phyloP scores from a whole-genome alignment of 305 asterid genomes.

The Fraxinus floribunda region DNA sequence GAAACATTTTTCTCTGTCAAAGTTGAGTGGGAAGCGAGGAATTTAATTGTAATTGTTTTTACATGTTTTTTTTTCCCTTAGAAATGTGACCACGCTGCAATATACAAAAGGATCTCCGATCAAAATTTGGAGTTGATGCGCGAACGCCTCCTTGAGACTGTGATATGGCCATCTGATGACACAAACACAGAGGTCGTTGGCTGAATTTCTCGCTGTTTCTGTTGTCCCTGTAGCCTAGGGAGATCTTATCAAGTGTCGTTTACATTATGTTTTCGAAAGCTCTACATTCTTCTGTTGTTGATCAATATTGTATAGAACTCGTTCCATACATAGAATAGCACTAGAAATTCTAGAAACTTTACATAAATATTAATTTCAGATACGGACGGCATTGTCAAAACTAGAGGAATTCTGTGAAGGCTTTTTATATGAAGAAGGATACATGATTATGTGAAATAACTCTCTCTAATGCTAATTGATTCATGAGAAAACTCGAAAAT shows the following conservation, averaged over 20 bases:
- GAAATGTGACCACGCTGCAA: conserved; percentile 84
- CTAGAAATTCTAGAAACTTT: background rate
- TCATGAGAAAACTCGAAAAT: background rate
- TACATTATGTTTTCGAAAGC: background rate
- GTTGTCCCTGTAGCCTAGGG: background rate
- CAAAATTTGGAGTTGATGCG: conserved; percentile 87
- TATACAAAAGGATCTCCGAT: conserved; percentile 77
- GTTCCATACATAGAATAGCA: background rate
- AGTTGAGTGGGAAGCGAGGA: background rate
- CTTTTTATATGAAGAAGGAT: background rate
- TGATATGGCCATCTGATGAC: conserved; percentile 83
- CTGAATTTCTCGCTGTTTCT: conserved; percentile 17
- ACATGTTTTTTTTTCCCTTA: conserved; percentile 22
- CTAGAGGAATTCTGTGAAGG: background rate
- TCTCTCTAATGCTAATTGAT: background rate
- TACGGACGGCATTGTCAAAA: background rate
- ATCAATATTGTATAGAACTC: background rate
- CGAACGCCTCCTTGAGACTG: conserved; percentile 77
- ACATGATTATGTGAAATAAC: background rate
- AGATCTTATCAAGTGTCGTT: background rate
- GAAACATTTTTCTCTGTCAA: background rate
- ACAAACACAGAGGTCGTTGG: conserved; percentile 53
- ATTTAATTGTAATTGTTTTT: background rate
- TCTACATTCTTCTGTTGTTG: background rate
- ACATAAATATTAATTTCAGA: background rate